A percentile compares a stretch with the other conserved stretches of the same genome.
Evolutionary conservation across 768 basidiomycete species (phyloP).

Genomic region (Favolaschia claudopus): DNA sequence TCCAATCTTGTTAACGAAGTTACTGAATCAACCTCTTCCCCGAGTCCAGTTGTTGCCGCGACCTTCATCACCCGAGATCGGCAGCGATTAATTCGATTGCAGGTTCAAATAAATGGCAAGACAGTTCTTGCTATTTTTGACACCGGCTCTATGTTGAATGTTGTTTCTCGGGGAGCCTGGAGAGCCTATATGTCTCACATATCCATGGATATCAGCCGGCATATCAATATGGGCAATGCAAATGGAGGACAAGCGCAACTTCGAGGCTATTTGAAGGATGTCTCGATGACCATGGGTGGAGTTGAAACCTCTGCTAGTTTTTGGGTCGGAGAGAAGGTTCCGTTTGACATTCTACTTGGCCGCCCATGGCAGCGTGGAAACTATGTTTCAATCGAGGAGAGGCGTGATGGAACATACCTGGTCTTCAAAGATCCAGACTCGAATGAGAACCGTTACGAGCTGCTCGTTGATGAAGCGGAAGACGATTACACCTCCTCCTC

Average conservation of each 20-base stretch:
- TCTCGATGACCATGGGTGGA: slow-evolving; percentile 25
- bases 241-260: slow-evolving; percentile 30
- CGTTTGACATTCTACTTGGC: slow-evolving; percentile 29
- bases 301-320: slow-evolving; percentile 24
- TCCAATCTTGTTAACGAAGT: too few relatives aligned
- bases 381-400: slow-evolving; percentile 30
- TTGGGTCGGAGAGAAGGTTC: slow-evolving; percentile 26
- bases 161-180: slow-evolving; percentile 6
- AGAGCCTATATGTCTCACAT: not conserved
- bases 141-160: slow-evolving; percentile 18
- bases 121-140: slow-evolving; percentile 11
- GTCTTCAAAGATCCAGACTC: slow-evolving; percentile 8
- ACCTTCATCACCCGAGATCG: slow-evolving; percentile 5
- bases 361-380: slow-evolving; percentile 32
- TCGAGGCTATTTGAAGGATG: slow-evolving; percentile 22
- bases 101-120: slow-evolving; percentile 4
- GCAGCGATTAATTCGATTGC: not conserved
- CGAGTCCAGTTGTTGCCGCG: slow-evolving; percentile 4
- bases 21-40: too few relatives aligned
- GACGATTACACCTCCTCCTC: not conserved
- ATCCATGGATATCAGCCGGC: slow-evolving; percentile 17
- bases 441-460: not conserved
- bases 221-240: slow-evolving; percentile 26
- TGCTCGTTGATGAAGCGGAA: slow-evolving; percentile 5
- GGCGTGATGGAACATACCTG: slow-evolving; percentile 21